Base-by-base conservation (phyloP, 169 alveolate genomes). In the Plasmodium gallinaceum region DNA sequence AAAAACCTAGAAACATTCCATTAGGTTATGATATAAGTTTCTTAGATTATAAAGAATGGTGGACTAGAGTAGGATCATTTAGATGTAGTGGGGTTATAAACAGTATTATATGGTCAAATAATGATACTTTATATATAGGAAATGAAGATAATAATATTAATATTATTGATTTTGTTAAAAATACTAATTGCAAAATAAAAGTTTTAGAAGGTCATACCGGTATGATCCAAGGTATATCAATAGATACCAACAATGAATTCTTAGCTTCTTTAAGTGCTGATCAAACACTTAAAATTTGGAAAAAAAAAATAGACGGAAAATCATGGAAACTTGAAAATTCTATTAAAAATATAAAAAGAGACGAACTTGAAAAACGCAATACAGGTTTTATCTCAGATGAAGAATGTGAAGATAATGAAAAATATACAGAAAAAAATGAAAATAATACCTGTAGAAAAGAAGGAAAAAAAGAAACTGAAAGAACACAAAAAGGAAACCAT, bases 201-300 rank as follows among this genome's bases (percentile, higher is more conserved):
- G 92, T 92, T 66, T 93, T 95, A 61, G 97, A 94, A 62, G 97
- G 97, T 39, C 97, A 95, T 64, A 58, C 97, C 32, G 94, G 94
- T 51, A 89, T 95, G 71, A 95, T 96, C 10, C 97, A 95, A 61
- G 97, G 97, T 7, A 93, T 95, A 46, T 88, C 96, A 43, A 74
- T 94, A 60, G 97, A 95, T 45, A 94, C 95, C 8, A 87, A 93
- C 46, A 92, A 92, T 69, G 93, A 93, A 45, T 88, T 89, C 71
- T 65, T 96, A 64, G 98, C 97, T 18, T 96, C 98, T n/a, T 97
- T 95, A 72, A 94, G 97, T 54, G 95, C 96, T 58, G 98, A 96
- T 57, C 97, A 95, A 74, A 94, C 94, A 0, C 88, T 94, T 26
- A 66, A 95, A 65, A 88, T 94, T 43, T 94, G 96, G 96, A 94